Evolutionary conservation across 768 basidiomycete genomes (phyloP), one percentile per base, ranked within the genome.

Genomic region (Termitomyces sp.): DNA sequence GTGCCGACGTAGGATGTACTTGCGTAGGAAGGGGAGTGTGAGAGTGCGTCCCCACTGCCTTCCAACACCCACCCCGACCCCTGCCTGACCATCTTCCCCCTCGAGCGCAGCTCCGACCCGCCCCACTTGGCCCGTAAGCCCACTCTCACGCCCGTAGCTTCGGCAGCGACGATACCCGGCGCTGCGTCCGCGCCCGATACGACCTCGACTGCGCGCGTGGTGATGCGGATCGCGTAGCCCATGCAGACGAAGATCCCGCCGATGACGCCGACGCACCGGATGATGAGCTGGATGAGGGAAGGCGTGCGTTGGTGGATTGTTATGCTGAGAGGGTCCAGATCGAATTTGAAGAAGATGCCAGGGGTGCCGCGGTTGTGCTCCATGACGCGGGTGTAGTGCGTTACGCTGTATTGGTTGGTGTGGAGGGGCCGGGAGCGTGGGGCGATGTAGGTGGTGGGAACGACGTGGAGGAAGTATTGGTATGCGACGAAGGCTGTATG

Each of bases 271-370:
- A 91, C 89, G 65, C 86, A 87, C 54, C 90, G 82, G 63, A 98
- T 90, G 65, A 97, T 69, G 57, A 99, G 83, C 65, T 96, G 90
- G 3, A 89, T 68, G 55, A 99, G 76, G 1, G 85, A 80, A 0
- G 90, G 94, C 20, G 96, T 98, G 18, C 94, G 86, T 75, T 98
- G 95, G 68, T 91, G 84, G 57, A 98, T 86, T 0, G 86, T 89
- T 61, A 98, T 81, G 24, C 84, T 80, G 75, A 98, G 83, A 0
- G 96, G 94, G 70, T 99, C 96, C 40, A 98, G 76, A 61, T 99
- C 96, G 72, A 94, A 98, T 75, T 98, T 97, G 89, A 98, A 97
- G 81, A 96, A 98, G 71, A 98, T 96, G 16, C 92, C 96, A 0
- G 96, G 96, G 0, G 93, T 89, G 7, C 91, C 92, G 16, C 79